Percentiles rank a stretch among this genome's conserved stretches.
Conservation (phyloP, 1,284 basidiomycete species). For the Mycena sp. region DNA sequence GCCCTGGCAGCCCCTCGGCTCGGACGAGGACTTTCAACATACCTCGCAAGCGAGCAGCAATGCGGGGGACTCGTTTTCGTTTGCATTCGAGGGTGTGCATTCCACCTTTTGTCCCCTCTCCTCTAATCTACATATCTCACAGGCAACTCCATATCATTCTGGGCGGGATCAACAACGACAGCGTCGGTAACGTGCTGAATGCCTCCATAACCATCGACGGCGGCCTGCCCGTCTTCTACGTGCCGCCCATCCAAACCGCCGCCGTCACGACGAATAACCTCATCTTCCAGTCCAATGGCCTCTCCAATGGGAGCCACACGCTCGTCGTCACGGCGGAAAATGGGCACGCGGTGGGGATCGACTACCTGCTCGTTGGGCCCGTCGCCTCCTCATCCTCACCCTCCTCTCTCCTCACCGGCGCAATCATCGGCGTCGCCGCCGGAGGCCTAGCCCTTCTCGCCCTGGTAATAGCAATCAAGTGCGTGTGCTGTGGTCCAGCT, state of each 20-base stretch:
- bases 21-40: not conserved
- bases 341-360: not conserved
- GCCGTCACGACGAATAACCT: not conserved
- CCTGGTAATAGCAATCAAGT: too few relatives aligned
- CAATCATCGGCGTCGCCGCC: too few relatives aligned
- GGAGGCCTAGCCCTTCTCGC: too few relatives aligned
- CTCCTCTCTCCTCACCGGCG: too few relatives aligned
- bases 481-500: too few relatives aligned
- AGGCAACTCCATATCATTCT: not conserved
- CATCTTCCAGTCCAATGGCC: not conserved
- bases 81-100: not conserved
- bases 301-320: not conserved
- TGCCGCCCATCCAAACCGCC: not conserved
- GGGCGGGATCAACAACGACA: not conserved
- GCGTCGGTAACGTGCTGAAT: not conserved
- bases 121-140: not conserved
- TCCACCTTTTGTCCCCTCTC: not conserved
- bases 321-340: conserved; percentile 1
- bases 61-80: not conserved
- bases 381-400: too few relatives aligned
- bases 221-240: not conserved
- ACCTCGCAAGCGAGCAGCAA: not conserved
- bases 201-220: not conserved
- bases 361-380: not conserved
- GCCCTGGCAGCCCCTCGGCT: not conserved